phyloP scores from a whole-genome alignment of 1,139 yeast genomes.

The Blastobotrys aristatus region DNA sequence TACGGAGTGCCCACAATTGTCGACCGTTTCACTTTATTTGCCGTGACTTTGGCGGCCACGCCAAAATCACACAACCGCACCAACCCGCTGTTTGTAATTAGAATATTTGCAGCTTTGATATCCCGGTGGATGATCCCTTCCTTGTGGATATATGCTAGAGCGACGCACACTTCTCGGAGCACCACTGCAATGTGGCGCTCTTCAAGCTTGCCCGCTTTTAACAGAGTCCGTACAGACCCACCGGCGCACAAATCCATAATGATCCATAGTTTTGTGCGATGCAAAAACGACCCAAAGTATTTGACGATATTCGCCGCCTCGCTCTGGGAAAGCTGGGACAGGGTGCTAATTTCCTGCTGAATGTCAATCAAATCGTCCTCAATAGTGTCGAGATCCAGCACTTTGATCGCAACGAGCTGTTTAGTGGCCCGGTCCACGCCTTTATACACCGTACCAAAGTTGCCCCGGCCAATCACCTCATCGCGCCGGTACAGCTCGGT shows the following conservation, averaged over 20 bases:
- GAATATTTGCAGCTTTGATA: slow-evolving; percentile 90
- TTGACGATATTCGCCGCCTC: slow-evolving; percentile 78
- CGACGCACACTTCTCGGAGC: slow-evolving; percentile 72
- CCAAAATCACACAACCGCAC: slow-evolving; percentile 97
- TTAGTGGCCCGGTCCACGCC: slow-evolving; percentile 58
- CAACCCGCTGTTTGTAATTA: slow-evolving; percentile 82
- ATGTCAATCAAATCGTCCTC: slow-evolving; percentile 95
- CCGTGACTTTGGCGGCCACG: slow-evolving; percentile 87
- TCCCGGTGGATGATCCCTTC: slow-evolving; percentile 94
- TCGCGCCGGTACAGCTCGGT: slow-evolving; percentile 57
- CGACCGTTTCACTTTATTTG: slow-evolving; percentile 73
- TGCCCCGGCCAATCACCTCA: slow-evolving; percentile 92
- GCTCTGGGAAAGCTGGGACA: slow-evolving; percentile 72
- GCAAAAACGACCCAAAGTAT: slow-evolving; percentile 81
- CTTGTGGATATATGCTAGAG: slow-evolving; percentile 75
- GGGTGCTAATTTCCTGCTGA: slow-evolving; percentile 85
- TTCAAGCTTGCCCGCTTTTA: slow-evolving; percentile 84
- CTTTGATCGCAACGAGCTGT: slow-evolving; percentile 87
- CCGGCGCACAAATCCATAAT: slow-evolving; percentile 98
- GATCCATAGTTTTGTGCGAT: slow-evolving; percentile 91
- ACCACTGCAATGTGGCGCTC: slow-evolving; percentile 79
- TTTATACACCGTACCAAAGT: slow-evolving; percentile 94
- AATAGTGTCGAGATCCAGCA: slow-evolving; percentile 83
- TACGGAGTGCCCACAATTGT: slow-evolving; percentile 99
- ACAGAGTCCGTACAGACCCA: slow-evolving; percentile 82